phyloP scores from a whole-genome alignment of 345 rosid species.

The Ailanthus altissimus region DNA sequence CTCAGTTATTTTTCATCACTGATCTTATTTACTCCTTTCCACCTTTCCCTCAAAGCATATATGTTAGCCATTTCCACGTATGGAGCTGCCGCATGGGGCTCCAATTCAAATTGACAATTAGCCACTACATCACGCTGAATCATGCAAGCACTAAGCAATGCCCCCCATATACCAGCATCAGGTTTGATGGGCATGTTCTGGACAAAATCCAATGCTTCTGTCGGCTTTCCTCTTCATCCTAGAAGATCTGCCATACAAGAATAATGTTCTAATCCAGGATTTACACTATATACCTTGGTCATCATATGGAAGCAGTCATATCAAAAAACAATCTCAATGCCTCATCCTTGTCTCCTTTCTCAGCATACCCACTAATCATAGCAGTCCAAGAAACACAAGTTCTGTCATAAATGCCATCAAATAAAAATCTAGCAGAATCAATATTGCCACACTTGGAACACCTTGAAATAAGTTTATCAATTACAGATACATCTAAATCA shows the following conservation, averaged over 20 bases:
- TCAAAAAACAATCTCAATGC: constrained; percentile 51
- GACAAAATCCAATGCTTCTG: constrained; percentile 52
- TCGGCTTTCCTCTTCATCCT: constrained; percentile 55
- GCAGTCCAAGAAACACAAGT: constrained; percentile 84
- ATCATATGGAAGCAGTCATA: constrained; percentile 52
- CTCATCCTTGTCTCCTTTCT: constrained; percentile 59
- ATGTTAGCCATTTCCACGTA: constrained; percentile 64
- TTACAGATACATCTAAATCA: constrained; percentile 40
- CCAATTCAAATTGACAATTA: constrained; percentile 39
- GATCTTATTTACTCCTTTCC: constrained; percentile 51
- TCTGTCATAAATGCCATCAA: constrained; percentile 46
- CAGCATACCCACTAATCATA: constrained; percentile 72
- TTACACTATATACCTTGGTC: constrained; percentile 39
- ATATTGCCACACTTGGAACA: constrained; percentile 56
- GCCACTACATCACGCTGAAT: constrained; percentile 48
- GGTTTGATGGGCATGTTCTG: constrained; percentile 50
- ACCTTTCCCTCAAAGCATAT: constrained; percentile 54
- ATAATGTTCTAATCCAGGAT: constrained; percentile 60
- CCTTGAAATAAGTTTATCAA: constrained; percentile 64
- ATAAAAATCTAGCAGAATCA: constrained; percentile 51
- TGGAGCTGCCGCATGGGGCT: constrained; percentile 47
- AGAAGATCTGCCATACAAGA: constrained; percentile 70
- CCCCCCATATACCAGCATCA: constrained; percentile 63
- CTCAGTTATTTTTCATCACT: constrained; percentile 48
- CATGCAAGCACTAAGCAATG: constrained; percentile 63